Evolutionary conservation across 2,329 filamentous ascomycete genomes (phyloP), one percentile per base, ranked within the genome.

Genomic region (Ascochyta rabiei): DNA sequence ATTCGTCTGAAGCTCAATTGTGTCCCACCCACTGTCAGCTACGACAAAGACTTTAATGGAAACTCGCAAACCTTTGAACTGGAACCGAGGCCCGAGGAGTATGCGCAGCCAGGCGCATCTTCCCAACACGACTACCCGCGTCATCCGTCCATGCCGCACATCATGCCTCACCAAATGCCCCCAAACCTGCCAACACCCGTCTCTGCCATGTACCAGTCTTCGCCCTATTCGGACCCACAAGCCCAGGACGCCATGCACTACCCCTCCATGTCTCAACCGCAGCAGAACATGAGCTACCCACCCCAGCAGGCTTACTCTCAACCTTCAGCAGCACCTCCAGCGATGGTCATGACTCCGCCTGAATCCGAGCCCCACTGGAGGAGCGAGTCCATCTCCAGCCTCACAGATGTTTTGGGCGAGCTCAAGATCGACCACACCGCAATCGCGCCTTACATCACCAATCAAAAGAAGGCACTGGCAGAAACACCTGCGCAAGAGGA

Each of bases 1-100:
- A 89, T 92, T 59, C 86, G 93, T 43, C 81, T 98, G 59, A 98
- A 97, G 79, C 84, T 97, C 56, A 90, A 95, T 68, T 98, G 95
- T 74, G 88, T 97, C 23, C 91, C 92, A 40, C 95, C 93, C 4
- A 92, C 91, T 52, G 88, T 92, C 54, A 86, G 86, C 58, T 89
- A 89, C 66, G 89, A 92, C 66, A 86, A 87, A 47, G 82, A 82
- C 56, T 78, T 75, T 61, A 70, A 72, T 38, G 67, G 72, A 34
- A 68, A 65, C 33, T 71, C 72, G 28, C 75, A 78, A 52, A 76
- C 69, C 16, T 78, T 72, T 46, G 76, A 76, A 60, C 67, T 76
- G 49, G 78, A 75, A 48, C 71, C 71, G 28, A 69, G 73, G 52
- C 67, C 72, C 6, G 55, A 72, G 37, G 76, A 78, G 30, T 79